Conservation (phyloP, 1,139 yeast species). For the Blastobotrys persicus region DNA sequence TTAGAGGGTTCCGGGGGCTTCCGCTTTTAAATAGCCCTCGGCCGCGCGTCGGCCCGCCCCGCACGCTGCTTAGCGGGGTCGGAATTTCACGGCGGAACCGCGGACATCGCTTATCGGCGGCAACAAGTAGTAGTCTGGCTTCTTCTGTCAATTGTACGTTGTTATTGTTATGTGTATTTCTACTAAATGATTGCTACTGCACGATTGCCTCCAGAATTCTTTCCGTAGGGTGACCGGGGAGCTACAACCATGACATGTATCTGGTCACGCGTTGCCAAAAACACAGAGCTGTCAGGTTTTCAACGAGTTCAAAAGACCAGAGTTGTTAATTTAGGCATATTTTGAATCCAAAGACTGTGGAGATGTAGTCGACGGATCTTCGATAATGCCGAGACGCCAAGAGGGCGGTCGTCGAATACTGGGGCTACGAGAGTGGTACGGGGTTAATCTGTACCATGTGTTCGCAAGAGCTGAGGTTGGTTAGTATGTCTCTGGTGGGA, state of each 20-base stretch:
- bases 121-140: too few relatives aligned
- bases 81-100: background rate
- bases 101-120: background rate
- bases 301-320: background rate
- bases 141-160: too few relatives aligned
- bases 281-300: constrained; percentile 1
- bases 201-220: too few relatives aligned
- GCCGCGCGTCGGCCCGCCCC: constrained; percentile 5
- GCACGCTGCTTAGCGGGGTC: background rate
- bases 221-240: too few relatives aligned
- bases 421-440: too few relatives aligned
- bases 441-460: too few relatives aligned
- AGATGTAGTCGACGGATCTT: background rate
- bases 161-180: too few relatives aligned
- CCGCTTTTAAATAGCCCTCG: constrained; percentile 10
- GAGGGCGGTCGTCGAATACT: too few relatives aligned
- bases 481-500: too few relatives aligned
- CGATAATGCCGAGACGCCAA: constrained; percentile 8
- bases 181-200: too few relatives aligned
- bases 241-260: too few relatives aligned
- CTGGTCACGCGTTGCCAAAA: constrained; percentile 1
- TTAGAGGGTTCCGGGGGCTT: background rate
- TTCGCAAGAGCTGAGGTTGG: too few relatives aligned
- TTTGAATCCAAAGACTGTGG: background rate
- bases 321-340: background rate